These are phyloP conservation scores for Ogataea paraovalis DNA, from an alignment of 805 yeast species.

Conservation along the genomic window DNA sequence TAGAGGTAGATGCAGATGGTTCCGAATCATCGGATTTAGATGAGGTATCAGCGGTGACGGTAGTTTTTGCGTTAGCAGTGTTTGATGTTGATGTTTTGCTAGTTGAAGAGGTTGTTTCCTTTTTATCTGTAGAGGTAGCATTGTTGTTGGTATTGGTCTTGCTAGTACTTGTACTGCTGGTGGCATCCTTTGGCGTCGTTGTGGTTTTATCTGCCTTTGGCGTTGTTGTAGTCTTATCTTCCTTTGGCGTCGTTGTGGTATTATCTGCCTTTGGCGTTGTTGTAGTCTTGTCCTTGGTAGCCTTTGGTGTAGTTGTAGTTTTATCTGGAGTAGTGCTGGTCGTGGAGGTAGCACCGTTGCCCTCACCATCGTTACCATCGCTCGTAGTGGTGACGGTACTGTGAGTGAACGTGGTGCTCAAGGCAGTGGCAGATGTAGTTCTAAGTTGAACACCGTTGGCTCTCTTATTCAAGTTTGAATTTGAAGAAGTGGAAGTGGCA, in stretches of 20 bases:
- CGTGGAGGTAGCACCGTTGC: background rate
- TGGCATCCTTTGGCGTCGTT: background rate
- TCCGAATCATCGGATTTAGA: no score
- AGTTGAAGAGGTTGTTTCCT: background rate
- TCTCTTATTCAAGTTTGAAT: background rate
- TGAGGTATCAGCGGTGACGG: background rate
- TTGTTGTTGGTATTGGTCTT: no score
- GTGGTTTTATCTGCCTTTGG: background rate
- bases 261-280: background rate
- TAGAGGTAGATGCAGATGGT: no score
- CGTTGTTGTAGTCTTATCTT: background rate
- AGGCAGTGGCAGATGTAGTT: constrained; percentile 2
- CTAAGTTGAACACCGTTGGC: constrained; percentile 1
- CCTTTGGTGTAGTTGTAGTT: background rate
- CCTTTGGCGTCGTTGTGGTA: background rate
- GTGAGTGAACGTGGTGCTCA: constrained; percentile 1
- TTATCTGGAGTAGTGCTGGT: background rate
- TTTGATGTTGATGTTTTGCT: no score
- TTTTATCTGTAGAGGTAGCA: background rate
- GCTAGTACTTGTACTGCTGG: no score
- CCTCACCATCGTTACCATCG: background rate
- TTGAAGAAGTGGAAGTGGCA: background rate
- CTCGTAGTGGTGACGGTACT: background rate
- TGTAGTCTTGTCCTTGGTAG: background rate
- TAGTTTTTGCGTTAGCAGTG: background rate